A percentile compares a stretch with the other conserved stretches of the same genome.
Evolutionary conservation across 768 basidiomycete genomes (phyloP).

Genomic region (Tricholoma bakamatsutake): DNA sequence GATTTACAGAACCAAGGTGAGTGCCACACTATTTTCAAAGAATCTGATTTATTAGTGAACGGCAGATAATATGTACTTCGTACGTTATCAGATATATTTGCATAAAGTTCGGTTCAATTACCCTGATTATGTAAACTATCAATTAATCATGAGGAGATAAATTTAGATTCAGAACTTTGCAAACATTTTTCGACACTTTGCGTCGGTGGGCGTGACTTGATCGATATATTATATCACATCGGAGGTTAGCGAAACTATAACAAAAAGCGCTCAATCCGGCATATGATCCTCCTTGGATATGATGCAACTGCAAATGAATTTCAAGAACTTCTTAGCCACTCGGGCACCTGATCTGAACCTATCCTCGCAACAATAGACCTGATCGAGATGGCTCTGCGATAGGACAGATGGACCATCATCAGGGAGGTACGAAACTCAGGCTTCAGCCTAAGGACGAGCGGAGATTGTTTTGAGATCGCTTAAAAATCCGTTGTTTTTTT

Average conservation of each 20-base stretch:
- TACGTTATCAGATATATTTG: not conserved
- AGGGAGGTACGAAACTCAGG: not conserved
- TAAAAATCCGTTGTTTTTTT: not conserved
- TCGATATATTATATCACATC: not conserved
- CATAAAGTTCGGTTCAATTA: not conserved
- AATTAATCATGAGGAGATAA: slow-evolving; percentile 2
- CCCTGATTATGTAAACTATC: not conserved
- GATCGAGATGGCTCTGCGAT: not conserved
- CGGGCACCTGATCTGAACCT: not conserved
- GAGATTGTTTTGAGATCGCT: not conserved
- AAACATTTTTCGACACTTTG: slow-evolving; percentile 1
- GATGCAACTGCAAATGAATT: not conserved
- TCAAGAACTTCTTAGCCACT: not conserved
- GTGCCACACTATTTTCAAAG: not conserved
- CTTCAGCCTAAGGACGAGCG: not conserved
- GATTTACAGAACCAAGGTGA: not conserved
- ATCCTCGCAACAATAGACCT: not conserved
- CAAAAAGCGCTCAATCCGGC: not conserved
- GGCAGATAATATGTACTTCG: not conserved
- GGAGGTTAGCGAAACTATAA: not conserved
- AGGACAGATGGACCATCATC: not conserved
- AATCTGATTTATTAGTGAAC: not conserved
- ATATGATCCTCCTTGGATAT: not conserved
- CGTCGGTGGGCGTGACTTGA: slow-evolving; percentile 1
- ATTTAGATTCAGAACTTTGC: slow-evolving; percentile 3